These are phyloP conservation scores for Vitis riparia DNA, from an alignment of 164 flowering plant species.

Conservation along the genomic window DNA sequence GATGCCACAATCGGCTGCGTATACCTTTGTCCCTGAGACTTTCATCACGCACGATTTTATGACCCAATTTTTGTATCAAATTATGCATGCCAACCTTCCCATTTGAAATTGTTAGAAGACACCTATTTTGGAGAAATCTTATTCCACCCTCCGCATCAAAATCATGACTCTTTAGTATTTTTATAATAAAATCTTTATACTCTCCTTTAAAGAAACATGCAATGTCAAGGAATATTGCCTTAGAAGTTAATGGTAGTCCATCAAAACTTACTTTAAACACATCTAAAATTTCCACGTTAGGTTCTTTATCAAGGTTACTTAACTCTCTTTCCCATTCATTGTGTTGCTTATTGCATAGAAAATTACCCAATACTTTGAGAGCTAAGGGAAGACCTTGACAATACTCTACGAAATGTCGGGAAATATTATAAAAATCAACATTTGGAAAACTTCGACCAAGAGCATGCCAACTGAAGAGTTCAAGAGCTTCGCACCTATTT, in stretches of 20 bases:
- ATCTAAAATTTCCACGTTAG: too few relatives aligned
- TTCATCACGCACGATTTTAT: slow-evolving; percentile 8
- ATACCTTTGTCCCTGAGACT: background rate
- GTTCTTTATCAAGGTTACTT: too few relatives aligned
- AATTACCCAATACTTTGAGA: too few relatives aligned
- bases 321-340: too few relatives aligned
- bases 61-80: slow-evolving; percentile 5
- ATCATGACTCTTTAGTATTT: accelerated
- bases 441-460: background rate
- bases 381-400: too few relatives aligned
- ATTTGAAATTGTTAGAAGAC: background rate
- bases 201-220: background rate
- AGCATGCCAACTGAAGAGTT: slow-evolving; percentile 3
- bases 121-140: too few relatives aligned
- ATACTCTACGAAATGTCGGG: background rate
- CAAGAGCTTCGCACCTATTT: background rate
- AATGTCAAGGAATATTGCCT: background rate
- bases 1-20: slow-evolving; percentile 8
- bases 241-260: background rate
- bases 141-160: too few relatives aligned
- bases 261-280: background rate
- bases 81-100: background rate
- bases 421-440: background rate
- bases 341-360: accelerated
- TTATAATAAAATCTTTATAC: too few relatives aligned